These are phyloP conservation scores for Podospora australis DNA, from an alignment of 495 filamentous ascomycete species.

Conservation along the genomic window DNA sequence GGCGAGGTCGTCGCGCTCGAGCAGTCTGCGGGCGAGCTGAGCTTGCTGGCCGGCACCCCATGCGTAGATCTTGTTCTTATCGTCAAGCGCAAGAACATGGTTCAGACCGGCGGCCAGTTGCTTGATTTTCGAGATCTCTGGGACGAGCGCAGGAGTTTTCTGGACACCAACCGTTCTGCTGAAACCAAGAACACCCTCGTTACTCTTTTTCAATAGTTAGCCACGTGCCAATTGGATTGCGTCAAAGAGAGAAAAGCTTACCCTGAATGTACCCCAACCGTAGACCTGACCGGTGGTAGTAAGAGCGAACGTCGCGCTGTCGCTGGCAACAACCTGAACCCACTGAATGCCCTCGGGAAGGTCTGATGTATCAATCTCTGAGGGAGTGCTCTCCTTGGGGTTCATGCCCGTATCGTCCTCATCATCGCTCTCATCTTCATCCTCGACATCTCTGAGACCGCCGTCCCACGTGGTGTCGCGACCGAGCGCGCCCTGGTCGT, in stretches of 20 bases:
- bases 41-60: constrained; percentile 71
- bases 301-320: constrained; percentile 59
- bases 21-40: constrained; percentile 66
- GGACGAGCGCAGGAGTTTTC: constrained; percentile 28
- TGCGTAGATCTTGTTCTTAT: constrained; percentile 56
- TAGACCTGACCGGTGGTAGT: constrained; percentile 57
- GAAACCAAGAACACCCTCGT: constrained; percentile 69
- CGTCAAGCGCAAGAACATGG: constrained; percentile 64
- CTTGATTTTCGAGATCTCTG: constrained; percentile 55
- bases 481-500: constrained; percentile 60
- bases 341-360: constrained; percentile 49
- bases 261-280: constrained; percentile 66
- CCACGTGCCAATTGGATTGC: too few relatives aligned
- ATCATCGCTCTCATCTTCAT: constrained; percentile 35
- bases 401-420: constrained; percentile 47
- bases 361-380: constrained; percentile 34
- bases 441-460: constrained; percentile 58
- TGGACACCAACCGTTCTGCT: constrained; percentile 31
- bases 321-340: constrained; percentile 55
- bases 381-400: constrained; percentile 54
- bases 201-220: constrained; percentile 24
- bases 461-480: constrained; percentile 50
- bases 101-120: constrained; percentile 58
- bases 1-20: constrained; percentile 50
- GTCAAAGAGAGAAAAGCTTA: too few relatives aligned